Evolutionary conservation across 2,329 filamentous ascomycete genomes (phyloP).

Genomic region (Xylaria sp.): DNA sequence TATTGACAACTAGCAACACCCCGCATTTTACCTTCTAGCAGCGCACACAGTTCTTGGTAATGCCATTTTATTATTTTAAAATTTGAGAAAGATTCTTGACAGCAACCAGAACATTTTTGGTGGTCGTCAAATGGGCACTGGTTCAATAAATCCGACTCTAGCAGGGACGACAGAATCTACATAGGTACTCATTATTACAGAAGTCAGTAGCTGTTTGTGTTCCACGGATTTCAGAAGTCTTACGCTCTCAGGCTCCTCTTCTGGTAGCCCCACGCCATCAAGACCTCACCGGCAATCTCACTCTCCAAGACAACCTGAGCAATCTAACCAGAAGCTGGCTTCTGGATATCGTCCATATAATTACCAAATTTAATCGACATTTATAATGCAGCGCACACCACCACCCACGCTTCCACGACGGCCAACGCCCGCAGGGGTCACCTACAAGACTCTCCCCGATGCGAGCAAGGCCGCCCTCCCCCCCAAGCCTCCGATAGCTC

Average conservation of each 20-base stretch:
- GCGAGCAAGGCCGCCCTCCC: conserved; percentile 29
- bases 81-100: background rate
- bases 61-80: background rate
- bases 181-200: too few species aligned
- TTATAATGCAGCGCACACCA: conserved; percentile 17
- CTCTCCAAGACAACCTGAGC: background rate
- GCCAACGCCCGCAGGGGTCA: background rate
- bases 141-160: background rate
- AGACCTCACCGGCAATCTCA: background rate
- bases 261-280: background rate
- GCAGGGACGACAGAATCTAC: background rate
- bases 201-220: background rate
- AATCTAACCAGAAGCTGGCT: background rate
- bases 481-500: conserved; percentile 10
- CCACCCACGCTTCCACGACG: background rate
- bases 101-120: background rate
- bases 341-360: background rate
- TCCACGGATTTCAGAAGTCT: background rate
- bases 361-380: background rate
- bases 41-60: background rate
- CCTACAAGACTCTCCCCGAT: conserved; percentile 26
- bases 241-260: background rate
- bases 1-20: background rate
- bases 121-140: background rate
- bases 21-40: too few species aligned